Base-by-base conservation (phyloP, 179 eudicot species). In the Nepenthes alata region DNA sequence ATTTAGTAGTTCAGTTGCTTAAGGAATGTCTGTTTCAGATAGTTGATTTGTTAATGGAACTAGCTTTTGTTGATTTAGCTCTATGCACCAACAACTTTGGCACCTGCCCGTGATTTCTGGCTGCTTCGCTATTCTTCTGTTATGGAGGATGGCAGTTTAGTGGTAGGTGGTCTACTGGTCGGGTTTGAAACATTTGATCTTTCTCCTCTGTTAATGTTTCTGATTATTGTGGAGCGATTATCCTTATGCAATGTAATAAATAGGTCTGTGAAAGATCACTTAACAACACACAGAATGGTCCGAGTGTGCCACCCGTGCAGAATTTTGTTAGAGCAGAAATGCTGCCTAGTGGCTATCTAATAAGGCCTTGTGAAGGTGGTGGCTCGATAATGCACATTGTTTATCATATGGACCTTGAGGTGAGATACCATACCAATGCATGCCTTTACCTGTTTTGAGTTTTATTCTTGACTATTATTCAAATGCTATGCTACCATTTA, bases 291-390 rank as follows among this genome's bases (percentile, higher is more conserved):
- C 96, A 88, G 71, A 88, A 88, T 70, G 97, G 97, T 75, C 90
- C 97, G 15, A 81, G 80, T 78, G 85, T 90, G 93, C 97, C 96
- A 53, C 77, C 83, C 0, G 97, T 85, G 36, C 95, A 75, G 72
- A 85, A 78, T 72, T 90, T 90, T 76, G 89, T 82, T 25, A 80
- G 97, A 69, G 95, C 93, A 12, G 97, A 90, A 73, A 82, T 87
- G 84, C 75, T 90, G 58, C 88, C 97, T 48, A 85, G 97, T 72
- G 97, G 97, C 14, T 88, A 77, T 73, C 81, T 90, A 25, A 88
- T 90, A 67, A 78, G 97, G 74, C 97, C 97, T 62, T 90, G 97
- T 76, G 95, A 90, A 53, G 97, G 95, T 25, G 91, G 96, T 62
- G 95, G 97, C 38, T 90, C 97, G 8, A 83, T 90, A 61, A 85